A percentile compares a stretch with the other conserved stretches of the same genome.
Evolutionary conservation across 2,329 filamentous ascomycete species (phyloP).

Genomic region (Neopestalotiopsis sp.): DNA sequence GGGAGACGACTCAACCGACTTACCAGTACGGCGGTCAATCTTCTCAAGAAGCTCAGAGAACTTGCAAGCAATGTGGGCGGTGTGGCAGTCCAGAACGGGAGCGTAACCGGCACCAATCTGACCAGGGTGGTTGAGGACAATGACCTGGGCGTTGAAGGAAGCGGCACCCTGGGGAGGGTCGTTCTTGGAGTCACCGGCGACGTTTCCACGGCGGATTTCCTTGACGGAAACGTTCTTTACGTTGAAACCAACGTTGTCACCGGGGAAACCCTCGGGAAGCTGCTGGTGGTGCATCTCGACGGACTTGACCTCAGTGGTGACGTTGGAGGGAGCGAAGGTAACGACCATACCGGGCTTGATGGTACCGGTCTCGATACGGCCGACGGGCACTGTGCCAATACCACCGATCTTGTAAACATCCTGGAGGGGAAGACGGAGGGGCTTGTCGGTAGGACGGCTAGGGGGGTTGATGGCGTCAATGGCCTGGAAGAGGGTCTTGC

Average conservation of each 20-base stretch:
- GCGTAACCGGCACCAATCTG: conserved; percentile 99
- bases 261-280: conserved; percentile 90
- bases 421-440: conserved; percentile 99
- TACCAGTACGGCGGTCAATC: conserved; percentile 99
- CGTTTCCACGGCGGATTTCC: conserved; percentile 99
- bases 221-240: conserved; percentile 99
- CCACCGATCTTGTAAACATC: conserved; percentile 99
- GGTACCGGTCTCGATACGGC: conserved; percentile 99
- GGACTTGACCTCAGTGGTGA: conserved; percentile 99
- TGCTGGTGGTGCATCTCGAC: conserved; percentile 99
- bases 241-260: conserved; percentile 99
- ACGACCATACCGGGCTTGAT: conserved; percentile 94
- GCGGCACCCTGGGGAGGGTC: conserved; percentile 89
- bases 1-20: conserved; percentile 87
- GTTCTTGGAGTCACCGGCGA: conserved; percentile 99
- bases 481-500: conserved; percentile 99
- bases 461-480: conserved; percentile 96
- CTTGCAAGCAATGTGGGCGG: conserved; percentile 99
- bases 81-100: conserved; percentile 99
- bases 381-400: conserved; percentile 99
- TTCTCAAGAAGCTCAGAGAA: conserved; percentile 99
- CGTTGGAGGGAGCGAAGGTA: conserved; percentile 97
- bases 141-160: conserved; percentile 99
- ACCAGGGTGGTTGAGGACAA: conserved; percentile 99
- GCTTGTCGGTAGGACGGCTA: conserved; percentile 95